Evolutionary conservation across 371 early-diverging fungal genomes (phyloP), one percentile per base, ranked within the genome.

Genomic region (Mucor plumbeus): DNA sequence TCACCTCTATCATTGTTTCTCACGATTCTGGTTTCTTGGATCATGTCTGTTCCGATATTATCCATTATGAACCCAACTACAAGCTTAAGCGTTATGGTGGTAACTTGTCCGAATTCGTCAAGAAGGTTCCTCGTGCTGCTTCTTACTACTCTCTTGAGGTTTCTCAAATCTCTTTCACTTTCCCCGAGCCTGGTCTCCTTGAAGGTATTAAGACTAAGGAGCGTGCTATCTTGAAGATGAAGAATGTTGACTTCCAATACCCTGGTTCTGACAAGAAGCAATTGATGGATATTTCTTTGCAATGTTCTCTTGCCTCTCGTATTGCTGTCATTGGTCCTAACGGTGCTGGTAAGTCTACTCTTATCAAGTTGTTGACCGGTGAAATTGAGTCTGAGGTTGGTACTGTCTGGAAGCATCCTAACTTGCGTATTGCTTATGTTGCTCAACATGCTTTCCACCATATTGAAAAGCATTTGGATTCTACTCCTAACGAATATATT

Each of bases 401-500:
- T 78, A 82, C 89, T 61, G 90, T 93, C 61, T 87, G 85, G 85
- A 91, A 89, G 84, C 92, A 92, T 72, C 91, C 91, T 38, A 90
- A 89, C 77, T 81, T 92, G 67, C 91, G 94, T 68, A 88, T 92
- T 72, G 94, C 90, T 34, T 95, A 94, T 72, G 94, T 95, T 61
- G 92, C 95, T 34, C 95, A 96, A 80, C 94, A 95, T 64, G 92
- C 92, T 60, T 92, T 94, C 89, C 91, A 93, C 73, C 92, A 94
- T 70, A 79, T 94, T 73, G 92, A 93, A 64, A 88, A 90, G 75
- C 94, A 94, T 67, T 74, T 91, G 75, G 92, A 92, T 64, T 81
- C 78, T 65, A 92, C 94, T 1, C 92, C 94, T 19, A 92, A 92
- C 79, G 87, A 89, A 59, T 94, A 94, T 76, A 89, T 94, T 58